phyloP scores from a whole-genome alignment of 2,329 filamentous ascomycete species.

The Fusarium sp. region DNA sequence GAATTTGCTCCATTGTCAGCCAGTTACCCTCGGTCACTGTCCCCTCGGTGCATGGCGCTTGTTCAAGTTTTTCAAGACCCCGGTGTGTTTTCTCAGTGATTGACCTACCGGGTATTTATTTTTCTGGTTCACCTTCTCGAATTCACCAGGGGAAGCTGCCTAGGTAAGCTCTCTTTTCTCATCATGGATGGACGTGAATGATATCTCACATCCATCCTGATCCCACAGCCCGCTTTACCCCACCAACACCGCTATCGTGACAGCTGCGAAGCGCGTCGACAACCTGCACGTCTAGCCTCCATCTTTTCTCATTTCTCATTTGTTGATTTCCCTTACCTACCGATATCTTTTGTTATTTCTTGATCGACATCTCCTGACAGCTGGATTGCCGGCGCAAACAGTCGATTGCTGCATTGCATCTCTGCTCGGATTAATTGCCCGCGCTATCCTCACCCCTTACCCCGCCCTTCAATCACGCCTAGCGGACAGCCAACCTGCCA shows the following conservation, averaged over 20 bases:
- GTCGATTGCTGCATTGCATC: neutral
- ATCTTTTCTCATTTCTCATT: neutral
- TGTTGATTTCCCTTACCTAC: neutral
- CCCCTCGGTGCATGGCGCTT: neutral
- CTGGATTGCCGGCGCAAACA: neutral
- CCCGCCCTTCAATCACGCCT: constrained; percentile 41
- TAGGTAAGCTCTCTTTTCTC: neutral
- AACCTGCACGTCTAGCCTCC: neutral
- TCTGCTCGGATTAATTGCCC: constrained; percentile 31
- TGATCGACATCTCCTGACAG: neutral
- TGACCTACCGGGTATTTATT: neutral
- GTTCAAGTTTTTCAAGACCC: neutral
- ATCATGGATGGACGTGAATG: constrained; percentile 10
- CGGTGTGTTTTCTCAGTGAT: neutral
- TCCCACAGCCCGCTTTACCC: constrained; percentile 23
- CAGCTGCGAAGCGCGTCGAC: constrained; percentile 13
- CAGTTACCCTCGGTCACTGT: neutral
- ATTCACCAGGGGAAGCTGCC: neutral
- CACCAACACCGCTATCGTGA: constrained; percentile 31
- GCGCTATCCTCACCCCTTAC: constrained; percentile 42
- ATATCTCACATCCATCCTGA: constrained; percentile 14
- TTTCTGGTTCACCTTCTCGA: neutral
- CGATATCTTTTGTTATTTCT: neutral
- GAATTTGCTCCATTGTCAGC: constrained; percentile 3
- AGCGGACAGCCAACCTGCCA: neutral